phyloP scores from a whole-genome alignment of 2,329 filamentous ascomycete species.

The Penicillium corylophilum region DNA sequence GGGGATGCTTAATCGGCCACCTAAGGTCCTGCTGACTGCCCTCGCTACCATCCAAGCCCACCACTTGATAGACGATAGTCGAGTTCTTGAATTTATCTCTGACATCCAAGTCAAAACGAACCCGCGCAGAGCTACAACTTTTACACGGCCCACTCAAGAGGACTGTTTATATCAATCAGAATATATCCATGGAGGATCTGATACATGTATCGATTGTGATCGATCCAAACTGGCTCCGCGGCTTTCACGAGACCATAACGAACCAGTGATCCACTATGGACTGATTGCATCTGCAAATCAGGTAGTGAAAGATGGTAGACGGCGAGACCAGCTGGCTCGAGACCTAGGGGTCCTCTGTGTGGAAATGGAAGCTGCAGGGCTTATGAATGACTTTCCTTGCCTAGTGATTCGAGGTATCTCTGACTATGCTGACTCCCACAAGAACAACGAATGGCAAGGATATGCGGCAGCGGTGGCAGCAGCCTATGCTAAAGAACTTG shows the following conservation, averaged over 20 bases:
- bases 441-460: background rate
- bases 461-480: background rate
- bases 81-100: constrained; percentile 1
- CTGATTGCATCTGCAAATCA: too few relatives aligned
- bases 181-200: constrained; percentile 18
- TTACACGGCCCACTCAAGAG: constrained; percentile 11
- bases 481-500: background rate
- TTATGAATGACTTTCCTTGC: too few relatives aligned
- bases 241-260: too few relatives aligned
- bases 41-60: constrained; percentile 5
- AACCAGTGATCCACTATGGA: too few relatives aligned
- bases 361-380: background rate
- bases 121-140: constrained; percentile 4
- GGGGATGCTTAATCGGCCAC: too few relatives aligned
- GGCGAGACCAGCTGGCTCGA: too few relatives aligned
- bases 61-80: constrained; percentile 4
- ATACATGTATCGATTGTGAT: constrained; percentile 12
- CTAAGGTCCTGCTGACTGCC: constrained; percentile 1
- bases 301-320: too few relatives aligned
- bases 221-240: too few relatives aligned
- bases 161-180: constrained; percentile 8
- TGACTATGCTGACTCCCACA: too few relatives aligned
- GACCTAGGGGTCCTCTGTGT: background rate
- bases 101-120: background rate
- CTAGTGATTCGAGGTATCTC: too few relatives aligned